phyloP scores from a whole-genome alignment of 2,329 filamentous ascomycete species.

The Colletotrichum abscissum region DNA sequence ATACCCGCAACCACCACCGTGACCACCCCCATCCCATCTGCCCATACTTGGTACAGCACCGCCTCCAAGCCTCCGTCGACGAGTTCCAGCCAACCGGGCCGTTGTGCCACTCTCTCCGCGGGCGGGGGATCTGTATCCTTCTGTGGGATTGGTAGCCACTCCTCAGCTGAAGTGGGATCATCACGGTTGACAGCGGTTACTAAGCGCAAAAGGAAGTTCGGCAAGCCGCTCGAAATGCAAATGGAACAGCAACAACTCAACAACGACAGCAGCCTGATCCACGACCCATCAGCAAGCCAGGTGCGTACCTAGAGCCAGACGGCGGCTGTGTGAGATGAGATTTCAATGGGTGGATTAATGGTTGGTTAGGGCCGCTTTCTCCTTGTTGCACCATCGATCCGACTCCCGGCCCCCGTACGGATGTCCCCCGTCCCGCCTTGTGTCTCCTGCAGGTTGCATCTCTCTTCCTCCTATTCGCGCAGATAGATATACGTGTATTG shows the following conservation, averaged over 20 bases:
- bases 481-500: neutral
- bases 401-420: constrained; percentile 8
- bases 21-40: neutral
- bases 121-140: neutral
- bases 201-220: constrained; percentile 4
- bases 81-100: constrained; percentile 1
- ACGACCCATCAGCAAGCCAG: neutral
- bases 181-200: neutral
- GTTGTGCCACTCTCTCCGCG: neutral
- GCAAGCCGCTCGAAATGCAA: neutral
- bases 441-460: neutral
- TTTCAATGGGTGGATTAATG: neutral
- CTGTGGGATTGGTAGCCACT: neutral
- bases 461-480: neutral
- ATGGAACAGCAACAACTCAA: neutral
- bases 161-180: constrained; percentile 21
- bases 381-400: neutral
- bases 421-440: constrained; percentile 2
- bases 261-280: neutral
- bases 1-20: too few relatives aligned
- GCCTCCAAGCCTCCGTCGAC: neutral
- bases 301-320: neutral
- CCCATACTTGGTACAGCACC: neutral
- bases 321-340: neutral
- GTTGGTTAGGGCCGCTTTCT: neutral